These are phyloP conservation scores for Paraphoma chrysanthemicola DNA, from an alignment of 2,329 filamentous ascomycete genomes.

Conservation along the genomic window DNA sequence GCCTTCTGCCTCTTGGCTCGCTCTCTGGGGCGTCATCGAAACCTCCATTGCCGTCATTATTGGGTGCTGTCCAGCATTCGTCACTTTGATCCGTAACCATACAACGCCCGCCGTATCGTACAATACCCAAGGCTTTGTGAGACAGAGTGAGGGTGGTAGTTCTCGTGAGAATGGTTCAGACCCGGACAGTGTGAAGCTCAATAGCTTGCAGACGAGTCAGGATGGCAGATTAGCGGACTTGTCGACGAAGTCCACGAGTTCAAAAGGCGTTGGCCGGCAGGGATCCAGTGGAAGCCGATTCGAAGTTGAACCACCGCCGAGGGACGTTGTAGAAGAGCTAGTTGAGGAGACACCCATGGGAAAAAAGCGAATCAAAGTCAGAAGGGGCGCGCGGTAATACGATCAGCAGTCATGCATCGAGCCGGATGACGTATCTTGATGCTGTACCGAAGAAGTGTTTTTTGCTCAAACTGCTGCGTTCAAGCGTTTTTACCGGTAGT, in stretches of 20 bases:
- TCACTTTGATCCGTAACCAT: background rate
- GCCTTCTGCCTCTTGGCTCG: conserved; percentile 41
- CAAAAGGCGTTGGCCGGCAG: background rate
- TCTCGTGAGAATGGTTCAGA: background rate
- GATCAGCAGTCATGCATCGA: too few species aligned
- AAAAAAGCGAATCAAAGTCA: background rate
- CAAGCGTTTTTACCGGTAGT: too few species aligned
- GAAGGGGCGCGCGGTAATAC: background rate
- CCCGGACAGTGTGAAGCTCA: background rate
- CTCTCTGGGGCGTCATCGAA: conserved; percentile 45
- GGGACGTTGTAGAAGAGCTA: background rate
- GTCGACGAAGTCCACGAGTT: background rate
- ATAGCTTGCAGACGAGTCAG: background rate
- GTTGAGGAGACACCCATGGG: background rate
- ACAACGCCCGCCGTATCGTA: background rate
- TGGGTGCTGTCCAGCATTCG: conserved; percentile 22
- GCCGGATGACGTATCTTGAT: too few species aligned
- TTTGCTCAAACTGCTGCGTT: too few species aligned
- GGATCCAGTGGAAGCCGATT: background rate
- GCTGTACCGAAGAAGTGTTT: too few species aligned
- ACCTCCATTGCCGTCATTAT: conserved; percentile 35
- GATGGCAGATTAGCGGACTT: background rate
- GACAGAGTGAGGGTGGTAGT: background rate
- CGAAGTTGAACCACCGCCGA: background rate
- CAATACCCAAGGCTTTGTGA: conserved; percentile 2